Conservation (phyloP, 2,329 filamentous ascomycete genomes). For the Sordariomycetes sp. region DNA sequence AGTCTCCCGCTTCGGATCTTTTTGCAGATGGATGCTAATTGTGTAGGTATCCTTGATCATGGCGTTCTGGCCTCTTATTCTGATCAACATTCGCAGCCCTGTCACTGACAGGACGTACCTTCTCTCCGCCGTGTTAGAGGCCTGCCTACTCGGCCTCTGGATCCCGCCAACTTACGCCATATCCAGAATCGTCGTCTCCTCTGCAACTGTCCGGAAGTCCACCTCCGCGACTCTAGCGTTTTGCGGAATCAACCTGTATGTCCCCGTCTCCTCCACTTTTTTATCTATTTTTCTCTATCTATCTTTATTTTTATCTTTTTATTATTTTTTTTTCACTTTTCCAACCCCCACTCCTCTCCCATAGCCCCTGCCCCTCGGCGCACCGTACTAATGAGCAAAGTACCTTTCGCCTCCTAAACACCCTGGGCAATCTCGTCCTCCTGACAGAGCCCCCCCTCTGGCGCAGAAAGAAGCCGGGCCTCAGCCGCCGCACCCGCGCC, state of each 20-base stretch:
- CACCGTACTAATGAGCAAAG: constrained; percentile 10
- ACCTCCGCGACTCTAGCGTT: constrained; percentile 19
- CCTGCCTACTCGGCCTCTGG: constrained; percentile 12
- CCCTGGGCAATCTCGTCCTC: constrained; percentile 22
- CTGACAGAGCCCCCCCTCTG: constrained; percentile 23
- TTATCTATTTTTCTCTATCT: not conserved
- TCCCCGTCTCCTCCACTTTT: not conserved
- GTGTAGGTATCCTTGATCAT: constrained; percentile 21
- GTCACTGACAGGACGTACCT: constrained; percentile 22
- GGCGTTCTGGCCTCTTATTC: constrained; percentile 17
- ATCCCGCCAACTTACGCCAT: constrained; percentile 12
- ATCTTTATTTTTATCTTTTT: not conserved
- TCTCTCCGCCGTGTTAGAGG: constrained; percentile 21
- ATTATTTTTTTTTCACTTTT: not conserved
- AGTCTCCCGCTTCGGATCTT: constrained; percentile 9
- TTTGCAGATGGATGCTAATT: not conserved
- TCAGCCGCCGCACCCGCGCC: constrained; percentile 11
- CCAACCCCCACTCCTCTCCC: not conserved
- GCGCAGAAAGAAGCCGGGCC: constrained; percentile 17
- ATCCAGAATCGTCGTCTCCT: constrained; percentile 9
- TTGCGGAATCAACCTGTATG: constrained; percentile 23
- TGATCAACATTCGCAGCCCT: constrained; percentile 19
- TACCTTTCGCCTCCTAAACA: constrained; percentile 22
- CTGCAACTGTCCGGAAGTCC: constrained; percentile 5
- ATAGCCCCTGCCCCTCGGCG: not conserved